Percentiles rank a stretch among this genome's conserved stretches.
phyloP scores from a whole-genome alignment of 2,329 filamentous ascomycete species.

The Chrysosporium queenslandicum region DNA sequence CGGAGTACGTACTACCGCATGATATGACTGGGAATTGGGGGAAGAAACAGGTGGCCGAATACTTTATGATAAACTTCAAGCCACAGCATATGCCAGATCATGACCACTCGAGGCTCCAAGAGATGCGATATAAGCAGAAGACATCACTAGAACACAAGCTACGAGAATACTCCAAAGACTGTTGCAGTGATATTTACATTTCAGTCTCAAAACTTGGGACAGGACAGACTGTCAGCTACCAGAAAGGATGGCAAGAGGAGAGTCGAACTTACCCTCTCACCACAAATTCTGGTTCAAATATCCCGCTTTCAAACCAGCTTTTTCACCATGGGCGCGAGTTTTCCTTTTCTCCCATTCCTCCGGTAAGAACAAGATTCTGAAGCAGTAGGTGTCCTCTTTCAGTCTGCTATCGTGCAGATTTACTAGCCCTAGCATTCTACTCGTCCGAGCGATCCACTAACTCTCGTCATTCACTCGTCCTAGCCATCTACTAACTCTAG shows the following conservation, averaged over 20 bases:
- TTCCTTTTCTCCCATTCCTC: no score
- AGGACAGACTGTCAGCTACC: not conserved
- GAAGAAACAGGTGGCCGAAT: not conserved
- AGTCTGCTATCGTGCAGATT: no score
- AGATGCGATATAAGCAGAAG: constrained; percentile 1
- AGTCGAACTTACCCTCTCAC: not conserved
- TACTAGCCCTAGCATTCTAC: no score
- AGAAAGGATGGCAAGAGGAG: constrained; percentile 6
- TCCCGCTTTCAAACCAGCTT: no score
- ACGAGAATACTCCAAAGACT: not conserved
- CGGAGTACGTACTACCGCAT: not conserved
- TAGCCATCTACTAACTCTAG: no score
- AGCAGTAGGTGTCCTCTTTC: no score
- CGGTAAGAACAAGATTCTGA: no score
- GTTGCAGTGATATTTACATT: not conserved
- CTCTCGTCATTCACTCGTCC: no score
- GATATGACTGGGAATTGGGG: not conserved
- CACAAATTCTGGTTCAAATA: not conserved
- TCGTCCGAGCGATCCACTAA: no score
- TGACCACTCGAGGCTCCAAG: not conserved
- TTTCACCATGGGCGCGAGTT: no score
- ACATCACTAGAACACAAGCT: constrained; percentile 1
- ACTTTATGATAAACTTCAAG: constrained; percentile 3
- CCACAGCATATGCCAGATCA: not conserved
- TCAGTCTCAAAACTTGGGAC: constrained; percentile 1